Evolutionary conservation across 2,329 filamentous ascomycete species (phyloP).

Genomic region (Chaetomiaceae sp.): DNA sequence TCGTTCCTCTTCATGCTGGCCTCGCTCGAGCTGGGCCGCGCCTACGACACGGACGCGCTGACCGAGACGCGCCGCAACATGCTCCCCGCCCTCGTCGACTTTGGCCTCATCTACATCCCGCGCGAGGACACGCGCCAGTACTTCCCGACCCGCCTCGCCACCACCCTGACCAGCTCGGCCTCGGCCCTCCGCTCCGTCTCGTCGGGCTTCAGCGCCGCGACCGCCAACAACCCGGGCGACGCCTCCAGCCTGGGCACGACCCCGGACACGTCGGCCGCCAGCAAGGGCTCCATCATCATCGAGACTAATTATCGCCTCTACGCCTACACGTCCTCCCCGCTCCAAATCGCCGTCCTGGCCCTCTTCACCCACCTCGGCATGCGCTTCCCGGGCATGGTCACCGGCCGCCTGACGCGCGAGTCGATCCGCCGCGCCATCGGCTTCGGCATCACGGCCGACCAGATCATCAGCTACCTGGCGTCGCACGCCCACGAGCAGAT

Average conservation of each 20-base stretch:
- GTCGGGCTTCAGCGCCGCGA: slow-evolving; percentile 64
- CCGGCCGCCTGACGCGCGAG: slow-evolving; percentile 82
- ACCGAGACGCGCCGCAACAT: slow-evolving; percentile 79
- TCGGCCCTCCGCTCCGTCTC: slow-evolving; percentile 66
- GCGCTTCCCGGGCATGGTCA: slow-evolving; percentile 91
- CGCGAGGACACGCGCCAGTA: slow-evolving; percentile 55
- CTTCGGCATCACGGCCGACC: slow-evolving; percentile 88
- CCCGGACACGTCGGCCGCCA: slow-evolving; percentile 37
- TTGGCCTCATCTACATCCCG: slow-evolving; percentile 81
- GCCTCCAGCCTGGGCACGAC: slow-evolving; percentile 47
- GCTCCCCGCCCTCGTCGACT: slow-evolving; percentile 85
- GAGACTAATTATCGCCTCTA: slow-evolving; percentile 98
- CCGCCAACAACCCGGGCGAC: slow-evolving; percentile 39
- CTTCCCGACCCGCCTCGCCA: slow-evolving; percentile 91
- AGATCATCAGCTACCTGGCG: slow-evolving; percentile 89
- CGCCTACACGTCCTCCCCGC: slow-evolving; percentile 88
- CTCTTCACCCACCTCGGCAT: slow-evolving; percentile 85
- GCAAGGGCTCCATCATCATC: slow-evolving; percentile 83
- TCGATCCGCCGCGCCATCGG: slow-evolving; percentile 84
- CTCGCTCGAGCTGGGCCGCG: slow-evolving; percentile 83
- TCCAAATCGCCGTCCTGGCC: slow-evolving; percentile 89
- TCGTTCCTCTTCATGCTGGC: slow-evolving; percentile 95
- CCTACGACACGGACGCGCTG: slow-evolving; percentile 82
- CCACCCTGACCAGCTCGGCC: slow-evolving; percentile 76
- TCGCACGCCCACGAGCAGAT: slow-evolving; percentile 95